phyloP scores from a whole-genome alignment of 352 stramenopile genomes.

The Phytophthora meadii region DNA sequence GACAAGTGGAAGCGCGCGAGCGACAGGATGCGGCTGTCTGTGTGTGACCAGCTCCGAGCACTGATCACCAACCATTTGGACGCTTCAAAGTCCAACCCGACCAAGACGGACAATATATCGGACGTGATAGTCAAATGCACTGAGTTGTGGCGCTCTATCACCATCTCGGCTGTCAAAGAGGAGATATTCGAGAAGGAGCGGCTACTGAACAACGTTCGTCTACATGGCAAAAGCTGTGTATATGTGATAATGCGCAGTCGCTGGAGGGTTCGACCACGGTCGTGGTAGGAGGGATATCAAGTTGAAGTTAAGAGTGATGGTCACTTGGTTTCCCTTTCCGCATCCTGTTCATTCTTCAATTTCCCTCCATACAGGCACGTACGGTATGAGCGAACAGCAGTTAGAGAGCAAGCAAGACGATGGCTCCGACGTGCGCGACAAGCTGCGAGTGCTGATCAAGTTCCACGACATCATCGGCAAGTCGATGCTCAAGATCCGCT shows the following conservation, averaged over 20 bases:
- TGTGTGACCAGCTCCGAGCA: slow-evolving; percentile 26
- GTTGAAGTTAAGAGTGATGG: slow-evolving; percentile 36
- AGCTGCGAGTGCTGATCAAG: slow-evolving; percentile 19
- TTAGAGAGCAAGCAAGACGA: neutral
- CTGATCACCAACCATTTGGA: neutral
- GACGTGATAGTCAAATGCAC: slow-evolving; percentile 13
- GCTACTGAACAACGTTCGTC: slow-evolving; percentile 11
- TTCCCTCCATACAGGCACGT: slow-evolving; percentile 8
- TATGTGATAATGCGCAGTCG: slow-evolving; percentile 17
- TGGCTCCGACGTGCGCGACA: slow-evolving; percentile 7
- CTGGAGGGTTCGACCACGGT: slow-evolving; percentile 21
- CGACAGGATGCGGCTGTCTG: slow-evolving; percentile 17
- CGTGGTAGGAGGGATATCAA: slow-evolving; percentile 15
- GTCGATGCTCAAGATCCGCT: slow-evolving; percentile 7
- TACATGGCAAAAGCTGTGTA: slow-evolving; percentile 12
- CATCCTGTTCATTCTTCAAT: slow-evolving; percentile 16
- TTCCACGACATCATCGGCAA: slow-evolving; percentile 19
- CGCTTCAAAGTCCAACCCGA: neutral
- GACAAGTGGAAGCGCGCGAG: slow-evolving; percentile 17
- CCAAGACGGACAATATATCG: neutral
- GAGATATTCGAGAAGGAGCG: slow-evolving; percentile 22
- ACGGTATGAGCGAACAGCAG: slow-evolving; percentile 12
- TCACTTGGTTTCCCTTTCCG: slow-evolving; percentile 23
- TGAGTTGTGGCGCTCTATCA: slow-evolving; percentile 22
- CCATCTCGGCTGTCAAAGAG: slow-evolving; percentile 22